phyloP scores from a whole-genome alignment of 495 filamentous ascomycete genomes.

The Jackrogersella minutella region DNA sequence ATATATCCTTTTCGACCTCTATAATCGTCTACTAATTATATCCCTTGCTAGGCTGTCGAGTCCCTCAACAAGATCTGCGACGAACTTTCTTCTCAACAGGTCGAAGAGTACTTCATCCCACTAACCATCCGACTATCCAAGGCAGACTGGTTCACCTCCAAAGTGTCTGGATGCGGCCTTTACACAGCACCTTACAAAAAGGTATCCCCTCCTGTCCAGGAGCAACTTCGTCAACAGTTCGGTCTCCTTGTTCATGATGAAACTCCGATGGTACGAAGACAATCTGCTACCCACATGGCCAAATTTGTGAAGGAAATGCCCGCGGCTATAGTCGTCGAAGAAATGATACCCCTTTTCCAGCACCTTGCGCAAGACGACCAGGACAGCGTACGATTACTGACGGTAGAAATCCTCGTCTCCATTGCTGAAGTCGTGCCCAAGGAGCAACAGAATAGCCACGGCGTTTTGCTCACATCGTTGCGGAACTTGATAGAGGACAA shows the following conservation, averaged over 20 bases:
- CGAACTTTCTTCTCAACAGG: slow-evolving; percentile 86
- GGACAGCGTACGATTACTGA: slow-evolving; percentile 94
- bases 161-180: slow-evolving; percentile 95
- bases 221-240: slow-evolving; percentile 88
- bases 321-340: slow-evolving; percentile 86
- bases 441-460: slow-evolving; percentile 96
- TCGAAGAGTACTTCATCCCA: slow-evolving; percentile 96
- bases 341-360: slow-evolving; percentile 99
- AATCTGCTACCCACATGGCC: slow-evolving; percentile 92
- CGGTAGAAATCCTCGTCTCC: slow-evolving; percentile 94
- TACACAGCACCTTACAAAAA: slow-evolving; percentile 92
- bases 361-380: slow-evolving; percentile 95
- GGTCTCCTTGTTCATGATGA: slow-evolving; percentile 94
- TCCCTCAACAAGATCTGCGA: slow-evolving; percentile 98
- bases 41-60: slow-evolving; percentile 81
- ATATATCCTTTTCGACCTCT: not conserved
- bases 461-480: slow-evolving; percentile 86
- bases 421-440: slow-evolving; percentile 98
- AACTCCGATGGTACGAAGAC: slow-evolving; percentile 97
- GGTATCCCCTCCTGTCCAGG: slow-evolving; percentile 82
- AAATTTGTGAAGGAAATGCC: slow-evolving; percentile 98
- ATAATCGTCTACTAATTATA: slow-evolving; percentile 24
- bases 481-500: slow-evolving; percentile 96
- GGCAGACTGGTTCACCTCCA: slow-evolving; percentile 99
- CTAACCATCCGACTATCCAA: slow-evolving; percentile 94